These are phyloP conservation scores for Alloteropsis semialata DNA, from an alignment of 176 grass and related monocot genomes.

Conservation along the genomic window DNA sequence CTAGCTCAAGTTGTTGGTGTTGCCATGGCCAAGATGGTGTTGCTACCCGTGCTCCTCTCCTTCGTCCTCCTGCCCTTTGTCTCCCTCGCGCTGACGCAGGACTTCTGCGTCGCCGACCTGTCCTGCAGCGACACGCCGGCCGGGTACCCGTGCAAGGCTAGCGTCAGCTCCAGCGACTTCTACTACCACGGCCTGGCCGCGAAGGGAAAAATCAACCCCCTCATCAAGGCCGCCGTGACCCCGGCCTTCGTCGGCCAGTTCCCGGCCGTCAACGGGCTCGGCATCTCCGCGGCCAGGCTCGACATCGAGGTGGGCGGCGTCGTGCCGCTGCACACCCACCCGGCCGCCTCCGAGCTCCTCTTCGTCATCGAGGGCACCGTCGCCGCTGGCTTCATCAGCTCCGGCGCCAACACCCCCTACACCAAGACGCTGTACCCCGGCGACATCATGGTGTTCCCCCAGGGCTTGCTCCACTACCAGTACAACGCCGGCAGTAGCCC, in stretches of 20 bases:
- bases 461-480: slow-evolving; percentile 73
- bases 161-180: slow-evolving; percentile 52
- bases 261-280: slow-evolving; percentile 74
- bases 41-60: slow-evolving; percentile 39
- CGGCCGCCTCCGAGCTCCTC: slow-evolving; percentile 62
- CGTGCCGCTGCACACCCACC: slow-evolving; percentile 72
- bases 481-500: slow-evolving; percentile 43
- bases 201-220: slow-evolving; percentile 41
- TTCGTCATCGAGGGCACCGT: slow-evolving; percentile 49
- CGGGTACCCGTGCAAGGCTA: slow-evolving; percentile 60
- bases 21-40: slow-evolving; percentile 42
- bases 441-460: slow-evolving; percentile 68
- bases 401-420: slow-evolving; percentile 45
- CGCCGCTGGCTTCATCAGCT: slow-evolving; percentile 60
- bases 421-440: slow-evolving; percentile 51
- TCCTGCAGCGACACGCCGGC: slow-evolving; percentile 50
- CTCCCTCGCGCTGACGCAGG: slow-evolving; percentile 41
- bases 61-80: slow-evolving; percentile 37
- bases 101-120: slow-evolving; percentile 77
- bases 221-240: slow-evolving; percentile 59
- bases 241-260: slow-evolving; percentile 74
- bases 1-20: background rate
- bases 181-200: slow-evolving; percentile 45
- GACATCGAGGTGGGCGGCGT: slow-evolving; percentile 62
- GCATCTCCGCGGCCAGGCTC: slow-evolving; percentile 65